These are phyloP conservation scores for Anthoceros angustus DNA, from an alignment of 225 moss, liverwort and hornwort genomes.

Conservation along the genomic window DNA sequence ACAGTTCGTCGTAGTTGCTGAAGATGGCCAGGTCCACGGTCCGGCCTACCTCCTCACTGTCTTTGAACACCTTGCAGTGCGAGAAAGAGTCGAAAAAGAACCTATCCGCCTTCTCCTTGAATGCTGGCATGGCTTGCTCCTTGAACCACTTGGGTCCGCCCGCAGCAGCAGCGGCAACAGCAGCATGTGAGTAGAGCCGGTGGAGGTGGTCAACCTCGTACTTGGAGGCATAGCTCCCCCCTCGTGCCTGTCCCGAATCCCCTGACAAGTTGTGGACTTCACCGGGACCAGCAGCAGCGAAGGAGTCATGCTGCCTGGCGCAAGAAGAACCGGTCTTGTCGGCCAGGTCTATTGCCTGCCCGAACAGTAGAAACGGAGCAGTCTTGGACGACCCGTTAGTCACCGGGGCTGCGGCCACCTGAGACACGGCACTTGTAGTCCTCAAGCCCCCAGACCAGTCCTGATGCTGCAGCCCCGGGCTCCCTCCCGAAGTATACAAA, in stretches of 20 bases:
- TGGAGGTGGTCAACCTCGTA: conserved; percentile 22
- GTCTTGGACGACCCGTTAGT: conserved; percentile 27
- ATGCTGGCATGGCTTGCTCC: conserved; percentile 25
- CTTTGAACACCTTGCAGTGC: conserved; percentile 93
- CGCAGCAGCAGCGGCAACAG: not conserved
- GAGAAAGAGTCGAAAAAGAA: conserved; percentile 35
- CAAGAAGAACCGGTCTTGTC: not conserved
- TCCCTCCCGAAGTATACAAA: conserved; percentile 35
- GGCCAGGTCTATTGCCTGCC: conserved; percentile 66
- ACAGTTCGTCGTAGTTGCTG: conserved; percentile 64
- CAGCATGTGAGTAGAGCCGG: conserved; percentile 14
- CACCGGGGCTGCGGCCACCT: conserved; percentile 13
- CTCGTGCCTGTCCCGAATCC: too few species aligned
- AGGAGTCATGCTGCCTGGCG: too few species aligned
- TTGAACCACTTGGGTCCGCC: conserved; percentile 40
- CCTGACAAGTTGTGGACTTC: too few species aligned
- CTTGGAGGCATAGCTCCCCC: too few species aligned
- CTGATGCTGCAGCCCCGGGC: conserved; percentile 15
- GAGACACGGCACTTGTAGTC: too few species aligned
- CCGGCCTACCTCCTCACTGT: conserved; percentile 85
- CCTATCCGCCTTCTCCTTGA: conserved; percentile 15
- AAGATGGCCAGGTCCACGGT: conserved; percentile 70
- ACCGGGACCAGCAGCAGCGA: too few species aligned
- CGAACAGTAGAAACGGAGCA: conserved; percentile 69
- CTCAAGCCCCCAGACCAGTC: not conserved